phyloP scores from a whole-genome alignment of 805 yeast species.

The Hanseniaspora mollemarum region DNA sequence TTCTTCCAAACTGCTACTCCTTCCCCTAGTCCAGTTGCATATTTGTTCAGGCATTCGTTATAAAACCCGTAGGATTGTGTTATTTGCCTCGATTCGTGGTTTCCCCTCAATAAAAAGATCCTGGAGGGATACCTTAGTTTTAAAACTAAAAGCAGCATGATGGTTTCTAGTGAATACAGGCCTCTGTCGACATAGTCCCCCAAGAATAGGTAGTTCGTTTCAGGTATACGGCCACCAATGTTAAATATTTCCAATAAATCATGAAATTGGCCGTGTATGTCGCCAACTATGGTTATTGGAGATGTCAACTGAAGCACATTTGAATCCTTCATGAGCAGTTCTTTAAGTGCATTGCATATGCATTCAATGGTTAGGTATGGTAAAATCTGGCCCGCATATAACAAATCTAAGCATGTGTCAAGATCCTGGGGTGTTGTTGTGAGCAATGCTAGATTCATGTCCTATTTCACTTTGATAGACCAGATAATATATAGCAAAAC shows the following conservation, averaged over 20 bases:
- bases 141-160: constrained; percentile 65
- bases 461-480: too few relatives aligned
- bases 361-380: constrained; percentile 63
- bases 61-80: constrained; percentile 96
- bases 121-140: constrained; percentile 82
- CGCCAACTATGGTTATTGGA: constrained; percentile 94
- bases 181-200: constrained; percentile 98
- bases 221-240: constrained; percentile 88
- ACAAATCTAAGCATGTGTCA: constrained; percentile 58
- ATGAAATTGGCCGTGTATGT: constrained; percentile 94
- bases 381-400: constrained; percentile 51
- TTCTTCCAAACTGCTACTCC: constrained; percentile 70
- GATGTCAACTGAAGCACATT: constrained; percentile 74
- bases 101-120: constrained; percentile 76
- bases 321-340: constrained; percentile 64
- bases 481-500: too few relatives aligned
- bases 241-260: constrained; percentile 78
- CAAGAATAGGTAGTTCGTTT: constrained; percentile 80
- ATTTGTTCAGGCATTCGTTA: constrained; percentile 84
- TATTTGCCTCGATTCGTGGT: constrained; percentile 92
- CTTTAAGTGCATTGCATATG: constrained; percentile 70
- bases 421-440: constrained; percentile 32
- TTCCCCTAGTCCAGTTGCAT: constrained; percentile 37
- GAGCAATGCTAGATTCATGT: constrained; percentile 7
- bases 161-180: constrained; percentile 85